A percentile compares a stretch with the other conserved stretches of the same genome.
phyloP scores from a whole-genome alignment of 2,329 filamentous ascomycete species.

The Biscogniauxia marginata region DNA sequence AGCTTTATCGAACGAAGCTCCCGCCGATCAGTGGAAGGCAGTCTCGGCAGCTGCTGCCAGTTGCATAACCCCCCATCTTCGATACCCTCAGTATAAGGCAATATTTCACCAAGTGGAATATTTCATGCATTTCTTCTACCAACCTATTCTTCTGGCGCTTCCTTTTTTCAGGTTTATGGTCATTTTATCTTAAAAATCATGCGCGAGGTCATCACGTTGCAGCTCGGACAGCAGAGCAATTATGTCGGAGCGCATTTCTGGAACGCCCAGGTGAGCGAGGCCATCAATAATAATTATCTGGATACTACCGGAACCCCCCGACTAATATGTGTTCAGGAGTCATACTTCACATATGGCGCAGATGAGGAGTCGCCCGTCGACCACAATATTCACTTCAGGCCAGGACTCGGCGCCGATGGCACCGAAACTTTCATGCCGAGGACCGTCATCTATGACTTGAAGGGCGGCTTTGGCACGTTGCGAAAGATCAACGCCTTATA shows the following conservation, averaged over 20 bases:
- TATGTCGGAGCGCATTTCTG: conserved; percentile 95
- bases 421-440: conserved; percentile 89
- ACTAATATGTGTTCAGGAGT: conserved; percentile 61
- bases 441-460: conserved; percentile 91
- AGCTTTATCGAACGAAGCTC: no score
- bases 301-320: no score
- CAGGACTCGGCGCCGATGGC: conserved; percentile 78
- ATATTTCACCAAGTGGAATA: no score
- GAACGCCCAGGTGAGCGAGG: conserved; percentile 73
- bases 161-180: no score
- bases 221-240: conserved; percentile 90
- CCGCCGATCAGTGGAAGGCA: no score
- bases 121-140: conserved; percentile 5
- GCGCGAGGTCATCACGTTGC: conserved; percentile 93
- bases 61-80: no score
- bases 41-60: no score
- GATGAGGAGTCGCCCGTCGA: conserved; percentile 67
- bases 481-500: conserved; percentile 88
- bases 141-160: background rate
- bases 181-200: conserved; percentile 51
- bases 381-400: conserved; percentile 85
- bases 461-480: conserved; percentile 87
- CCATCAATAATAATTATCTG: background rate
- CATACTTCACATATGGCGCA: conserved; percentile 86
- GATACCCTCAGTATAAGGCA: no score